phyloP scores from a whole-genome alignment of 2,329 filamentous ascomycete species.

The Lasiodiplodia gonubiensis region DNA sequence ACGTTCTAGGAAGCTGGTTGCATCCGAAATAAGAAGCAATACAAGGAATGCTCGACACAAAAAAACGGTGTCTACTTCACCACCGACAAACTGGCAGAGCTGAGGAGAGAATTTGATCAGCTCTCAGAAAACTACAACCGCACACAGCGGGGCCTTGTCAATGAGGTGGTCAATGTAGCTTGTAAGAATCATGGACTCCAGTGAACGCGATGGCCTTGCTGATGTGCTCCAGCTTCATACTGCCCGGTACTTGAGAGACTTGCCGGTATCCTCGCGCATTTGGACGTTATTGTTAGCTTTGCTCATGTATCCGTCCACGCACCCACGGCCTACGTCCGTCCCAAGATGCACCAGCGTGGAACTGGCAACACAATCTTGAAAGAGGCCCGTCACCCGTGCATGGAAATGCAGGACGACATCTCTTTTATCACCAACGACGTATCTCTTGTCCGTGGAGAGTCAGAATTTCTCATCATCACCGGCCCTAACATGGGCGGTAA shows the following conservation, averaged over 20 bases:
- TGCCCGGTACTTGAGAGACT: slow-evolving; percentile 89
- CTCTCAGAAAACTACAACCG: slow-evolving; percentile 93
- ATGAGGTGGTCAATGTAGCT: slow-evolving; percentile 90
- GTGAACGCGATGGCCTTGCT: background rate
- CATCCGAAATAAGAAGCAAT: slow-evolving; percentile 88
- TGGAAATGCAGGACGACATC: slow-evolving; percentile 98
- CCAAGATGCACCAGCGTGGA: slow-evolving; percentile 86
- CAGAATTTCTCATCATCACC: slow-evolving; percentile 94
- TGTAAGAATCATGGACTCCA: slow-evolving; percentile 29
- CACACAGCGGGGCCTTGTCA: slow-evolving; percentile 88
- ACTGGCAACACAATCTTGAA: slow-evolving; percentile 87
- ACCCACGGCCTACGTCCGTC: slow-evolving; percentile 87
- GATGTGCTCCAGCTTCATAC: slow-evolving; percentile 70
- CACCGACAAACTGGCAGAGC: slow-evolving; percentile 76
- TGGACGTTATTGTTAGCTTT: slow-evolving; percentile 94
- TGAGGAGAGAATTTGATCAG: slow-evolving; percentile 91
- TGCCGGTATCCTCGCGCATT: slow-evolving; percentile 84
- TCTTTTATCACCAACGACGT: slow-evolving; percentile 99
- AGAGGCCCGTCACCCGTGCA: slow-evolving; percentile 93
- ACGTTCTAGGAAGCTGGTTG: slow-evolving; percentile 73
- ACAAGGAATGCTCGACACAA: slow-evolving; percentile 95
- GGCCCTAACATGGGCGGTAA: slow-evolving; percentile 99
- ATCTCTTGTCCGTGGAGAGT: slow-evolving; percentile 74
- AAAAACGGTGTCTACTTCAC: slow-evolving; percentile 99
- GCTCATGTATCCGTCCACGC: slow-evolving; percentile 93